phyloP scores from a whole-genome alignment of 495 filamentous ascomycete species.

The Xylaria sp. region DNA sequence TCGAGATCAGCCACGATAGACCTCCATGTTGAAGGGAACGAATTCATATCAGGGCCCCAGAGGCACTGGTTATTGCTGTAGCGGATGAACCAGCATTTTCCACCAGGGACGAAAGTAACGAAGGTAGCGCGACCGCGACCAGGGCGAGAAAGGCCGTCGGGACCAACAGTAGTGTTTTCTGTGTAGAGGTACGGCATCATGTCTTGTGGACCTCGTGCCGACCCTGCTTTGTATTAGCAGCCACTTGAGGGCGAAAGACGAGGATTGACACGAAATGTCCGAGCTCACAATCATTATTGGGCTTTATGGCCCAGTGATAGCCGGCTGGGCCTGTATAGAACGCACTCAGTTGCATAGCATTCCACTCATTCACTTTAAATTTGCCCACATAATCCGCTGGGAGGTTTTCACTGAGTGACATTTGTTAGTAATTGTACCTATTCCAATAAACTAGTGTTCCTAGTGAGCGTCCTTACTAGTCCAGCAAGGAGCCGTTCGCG shows the following conservation, averaged over 20 bases:
- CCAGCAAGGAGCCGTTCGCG: slow-evolving; percentile 12
- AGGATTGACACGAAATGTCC: no score
- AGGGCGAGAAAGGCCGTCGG: not conserved
- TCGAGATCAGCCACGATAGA: slow-evolving; percentile 1
- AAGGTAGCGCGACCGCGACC: slow-evolving; percentile 12
- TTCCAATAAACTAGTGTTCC: not conserved
- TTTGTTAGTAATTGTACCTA: not conserved
- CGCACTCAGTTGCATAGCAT: slow-evolving; percentile 1
- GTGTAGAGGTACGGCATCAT: not conserved
- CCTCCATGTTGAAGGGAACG: slow-evolving; percentile 13
- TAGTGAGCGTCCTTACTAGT: slow-evolving; percentile 5
- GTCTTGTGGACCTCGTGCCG: not conserved
- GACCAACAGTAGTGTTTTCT: not conserved
- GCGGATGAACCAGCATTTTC: slow-evolving; percentile 15
- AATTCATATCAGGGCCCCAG: not conserved
- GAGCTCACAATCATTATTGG: slow-evolving; percentile 9
- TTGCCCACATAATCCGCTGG: slow-evolving; percentile 5
- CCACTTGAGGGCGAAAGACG: no score
- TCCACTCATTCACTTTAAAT: slow-evolving; percentile 22
- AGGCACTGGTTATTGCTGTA: slow-evolving; percentile 10
- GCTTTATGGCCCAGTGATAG: slow-evolving; percentile 1
- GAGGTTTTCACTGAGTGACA: not conserved
- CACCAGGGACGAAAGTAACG: slow-evolving; percentile 11
- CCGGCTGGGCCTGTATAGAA: slow-evolving; percentile 19
- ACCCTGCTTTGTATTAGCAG: slow-evolving; percentile 10